Evolutionary conservation across 2,329 filamentous ascomycete genomes (phyloP).

Genomic region (Stemphylium beticola): DNA sequence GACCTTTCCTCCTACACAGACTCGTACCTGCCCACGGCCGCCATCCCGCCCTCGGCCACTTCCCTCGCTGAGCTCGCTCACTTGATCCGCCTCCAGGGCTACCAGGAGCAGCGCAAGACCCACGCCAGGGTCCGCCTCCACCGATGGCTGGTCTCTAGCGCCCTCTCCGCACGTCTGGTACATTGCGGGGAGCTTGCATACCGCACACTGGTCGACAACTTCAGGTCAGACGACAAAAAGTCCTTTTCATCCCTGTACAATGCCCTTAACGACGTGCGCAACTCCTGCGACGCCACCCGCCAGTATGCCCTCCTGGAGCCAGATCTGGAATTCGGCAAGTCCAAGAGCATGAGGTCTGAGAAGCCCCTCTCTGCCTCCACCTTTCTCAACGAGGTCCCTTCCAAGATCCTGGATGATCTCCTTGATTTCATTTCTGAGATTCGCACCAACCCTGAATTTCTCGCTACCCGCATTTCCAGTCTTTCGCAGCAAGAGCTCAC

Average conservation of each 20-base stretch:
- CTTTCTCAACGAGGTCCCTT: constrained; percentile 72
- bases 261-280: constrained; percentile 79
- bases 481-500: constrained; percentile 78
- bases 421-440: constrained; percentile 81
- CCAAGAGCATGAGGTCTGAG: constrained; percentile 48
- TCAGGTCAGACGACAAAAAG: constrained; percentile 79
- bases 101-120: constrained; percentile 80
- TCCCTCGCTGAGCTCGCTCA: constrained; percentile 80
- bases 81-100: constrained; percentile 76
- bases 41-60: constrained; percentile 65
- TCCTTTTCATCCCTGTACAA: constrained; percentile 76
- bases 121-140: constrained; percentile 76
- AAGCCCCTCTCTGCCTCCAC: constrained; percentile 53
- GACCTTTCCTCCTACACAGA: constrained; percentile 72
- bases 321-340: constrained; percentile 66
- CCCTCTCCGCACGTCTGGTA: constrained; percentile 74
- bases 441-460: constrained; percentile 83
- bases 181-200: constrained; percentile 77
- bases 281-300: constrained; percentile 75
- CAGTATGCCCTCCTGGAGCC: constrained; percentile 75
- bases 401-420: constrained; percentile 75
- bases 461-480: constrained; percentile 80
- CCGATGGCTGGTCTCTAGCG: constrained; percentile 75
- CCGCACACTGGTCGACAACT: constrained; percentile 77
- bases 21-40: constrained; percentile 62